Evolutionary conservation across 106 monocot genomes (phyloP), one percentile per base, ranked within the genome.

Genomic region (Iris macrosiphon): DNA sequence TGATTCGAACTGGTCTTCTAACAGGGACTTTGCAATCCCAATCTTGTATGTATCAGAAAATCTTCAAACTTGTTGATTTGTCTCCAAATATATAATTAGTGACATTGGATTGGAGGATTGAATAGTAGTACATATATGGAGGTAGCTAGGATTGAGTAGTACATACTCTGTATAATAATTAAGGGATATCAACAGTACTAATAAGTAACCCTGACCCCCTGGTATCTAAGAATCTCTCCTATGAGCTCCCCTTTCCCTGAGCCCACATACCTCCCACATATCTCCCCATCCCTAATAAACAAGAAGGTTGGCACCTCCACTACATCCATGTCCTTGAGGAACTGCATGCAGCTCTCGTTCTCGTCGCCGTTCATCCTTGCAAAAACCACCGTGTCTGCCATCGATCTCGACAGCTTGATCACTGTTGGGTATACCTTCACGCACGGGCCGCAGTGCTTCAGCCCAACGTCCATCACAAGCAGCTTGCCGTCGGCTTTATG

Each of bases 361-460:
- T 95, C 89, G 48, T 89, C 89, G 20, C 95, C 89, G 68, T 95
- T 85, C 89, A 95, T 95, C 63, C 95, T 79, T 8, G 89, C 89
- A 37, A 95, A 89, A 4, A 89, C 82, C 28, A 70, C 85, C 4
- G 31, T 39, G 55, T 82, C 95, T 18, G 54, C 74, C 95, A 89
- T 95, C 13, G 85, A 82, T 28, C 77, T 49, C 29, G 95, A 85
- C 65, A 95, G 67, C 85, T 82, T 82, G 1, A 89, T 15, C 23
- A 95, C 95, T 27, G 82, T 89, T 4, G 85, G 89, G 46, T 95
- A 95, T 6, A 95, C 95, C 85, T 89, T 95, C 29, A 89, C 94
- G 71, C 94, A 95, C 16, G 94, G 94, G 20, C 94, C 94, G 73
- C 94, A 95, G 52, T 82, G 75, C 85, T 95, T 95, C 47, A 95